These are phyloP conservation scores for Glycine soja DNA, from an alignment of 306 rosid genomes.

Conservation along the genomic window DNA sequence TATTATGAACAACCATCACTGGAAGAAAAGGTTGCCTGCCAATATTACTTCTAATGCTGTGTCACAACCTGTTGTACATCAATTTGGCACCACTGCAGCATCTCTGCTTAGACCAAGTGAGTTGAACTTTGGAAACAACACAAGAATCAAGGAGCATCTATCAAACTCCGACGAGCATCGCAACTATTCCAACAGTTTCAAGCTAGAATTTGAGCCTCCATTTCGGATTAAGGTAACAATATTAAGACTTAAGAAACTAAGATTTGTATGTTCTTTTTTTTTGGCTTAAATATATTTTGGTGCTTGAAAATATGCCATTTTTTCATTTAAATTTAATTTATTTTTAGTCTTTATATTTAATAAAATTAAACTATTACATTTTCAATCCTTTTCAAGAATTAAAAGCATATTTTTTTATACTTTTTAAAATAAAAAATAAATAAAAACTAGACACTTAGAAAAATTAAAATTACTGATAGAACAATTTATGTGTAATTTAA, in stretches of 20 bases:
- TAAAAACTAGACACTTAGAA: neutral
- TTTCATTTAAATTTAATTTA: neutral
- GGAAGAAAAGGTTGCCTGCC: constrained; percentile 47
- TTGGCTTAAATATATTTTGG: neutral
- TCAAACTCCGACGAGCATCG: constrained; percentile 42
- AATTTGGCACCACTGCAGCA: constrained; percentile 41
- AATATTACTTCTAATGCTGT: constrained; percentile 15
- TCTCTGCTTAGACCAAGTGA: constrained; percentile 41
- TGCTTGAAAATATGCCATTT: neutral
- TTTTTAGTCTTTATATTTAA: neutral
- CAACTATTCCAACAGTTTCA: constrained; percentile 2
- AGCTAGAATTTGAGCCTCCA: constrained; percentile 53
- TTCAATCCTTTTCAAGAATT: no score
- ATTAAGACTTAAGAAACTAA: neutral
- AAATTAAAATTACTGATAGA: neutral
- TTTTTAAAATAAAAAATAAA: no score
- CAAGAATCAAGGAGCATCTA: constrained; percentile 36
- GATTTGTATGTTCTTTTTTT: neutral
- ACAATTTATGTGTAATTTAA: neutral
- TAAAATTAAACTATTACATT: neutral
- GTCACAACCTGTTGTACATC: constrained; percentile 43
- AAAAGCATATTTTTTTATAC: no score
- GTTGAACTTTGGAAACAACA: constrained; percentile 44
- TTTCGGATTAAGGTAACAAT: constrained; percentile 58
- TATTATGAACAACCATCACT: constrained; percentile 37